A percentile compares a stretch with the other conserved stretches of the same genome.
Conservation (phyloP, 305 asterid genomes). For the Fraxinus ornus region DNA sequence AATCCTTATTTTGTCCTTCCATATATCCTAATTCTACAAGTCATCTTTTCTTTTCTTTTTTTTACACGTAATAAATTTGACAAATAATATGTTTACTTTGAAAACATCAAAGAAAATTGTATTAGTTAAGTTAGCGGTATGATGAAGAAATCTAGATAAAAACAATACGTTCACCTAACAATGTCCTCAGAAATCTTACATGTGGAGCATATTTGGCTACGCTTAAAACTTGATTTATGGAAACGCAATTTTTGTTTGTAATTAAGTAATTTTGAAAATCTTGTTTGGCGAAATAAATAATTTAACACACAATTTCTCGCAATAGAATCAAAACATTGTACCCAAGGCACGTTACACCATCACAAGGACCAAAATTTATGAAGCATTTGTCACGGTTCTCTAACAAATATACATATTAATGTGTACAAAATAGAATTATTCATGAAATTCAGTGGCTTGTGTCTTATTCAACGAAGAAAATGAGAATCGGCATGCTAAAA, state of each 20-base stretch:
- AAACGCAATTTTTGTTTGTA: neutral
- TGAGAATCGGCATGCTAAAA: neutral
- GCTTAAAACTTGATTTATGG: neutral
- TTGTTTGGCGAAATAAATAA: neutral
- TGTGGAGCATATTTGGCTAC: neutral
- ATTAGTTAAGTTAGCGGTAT: no score
- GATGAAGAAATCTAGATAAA: neutral
- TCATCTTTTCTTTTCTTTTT: neutral
- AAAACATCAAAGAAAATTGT: no score
- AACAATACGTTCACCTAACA: neutral
- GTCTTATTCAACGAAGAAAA: neutral
- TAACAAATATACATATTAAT: neutral
- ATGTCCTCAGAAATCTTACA: neutral
- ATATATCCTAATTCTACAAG: neutral
- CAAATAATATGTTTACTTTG: neutral
- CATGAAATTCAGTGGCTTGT: neutral
- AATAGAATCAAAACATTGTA: neutral
- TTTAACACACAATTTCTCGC: neutral
- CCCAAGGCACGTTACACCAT: neutral
- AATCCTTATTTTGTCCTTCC: neutral
- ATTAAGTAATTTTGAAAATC: neutral
- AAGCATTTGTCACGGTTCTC: neutral
- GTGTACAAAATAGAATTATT: neutral
- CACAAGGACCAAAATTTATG: neutral
- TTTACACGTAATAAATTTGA: neutral